These are phyloP conservation scores for Colletotrichum echinochloae DNA, from an alignment of 2,329 filamentous ascomycete species.

Conservation along the genomic window DNA sequence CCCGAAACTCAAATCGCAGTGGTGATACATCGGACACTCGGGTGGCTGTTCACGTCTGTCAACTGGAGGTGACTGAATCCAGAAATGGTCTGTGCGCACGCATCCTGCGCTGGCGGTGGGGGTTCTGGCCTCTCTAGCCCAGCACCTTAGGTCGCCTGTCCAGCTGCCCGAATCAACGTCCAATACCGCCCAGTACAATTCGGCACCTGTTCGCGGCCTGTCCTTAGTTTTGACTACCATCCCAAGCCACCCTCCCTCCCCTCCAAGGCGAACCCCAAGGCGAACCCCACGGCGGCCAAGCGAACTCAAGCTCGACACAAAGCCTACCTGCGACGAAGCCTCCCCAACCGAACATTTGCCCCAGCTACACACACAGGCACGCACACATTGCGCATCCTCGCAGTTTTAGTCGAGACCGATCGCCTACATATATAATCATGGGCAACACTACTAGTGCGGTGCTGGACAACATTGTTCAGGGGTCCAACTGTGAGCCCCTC, in stretches of 20 bases:
- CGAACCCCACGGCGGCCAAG: constrained; percentile 34
- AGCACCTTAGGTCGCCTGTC: constrained; percentile 10
- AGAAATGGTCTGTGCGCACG: constrained; percentile 22
- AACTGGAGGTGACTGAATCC: constrained; percentile 23
- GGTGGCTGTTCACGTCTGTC: constrained; percentile 25
- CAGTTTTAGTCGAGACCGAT: constrained; percentile 24
- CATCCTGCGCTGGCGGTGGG: constrained; percentile 4
- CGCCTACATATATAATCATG: constrained; percentile 57
- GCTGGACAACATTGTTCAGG: constrained; percentile 95
- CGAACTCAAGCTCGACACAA: constrained; percentile 27
- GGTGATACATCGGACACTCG: constrained; percentile 29
- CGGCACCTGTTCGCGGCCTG: constrained; percentile 17
- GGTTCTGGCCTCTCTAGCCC: constrained; percentile 12
- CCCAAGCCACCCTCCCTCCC: not conserved
- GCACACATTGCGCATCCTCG: not conserved
- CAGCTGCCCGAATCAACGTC: constrained; percentile 31
- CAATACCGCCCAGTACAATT: constrained; percentile 21
- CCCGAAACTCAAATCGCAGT: constrained; percentile 32
- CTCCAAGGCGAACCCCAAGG: too few relatives aligned
- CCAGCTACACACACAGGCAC: not conserved
- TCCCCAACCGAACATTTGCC: not conserved
- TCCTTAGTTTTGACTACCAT: constrained; percentile 28
- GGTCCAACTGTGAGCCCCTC: constrained; percentile 83
- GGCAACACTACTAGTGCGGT: constrained; percentile 79
- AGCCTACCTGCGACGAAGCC: constrained; percentile 25